These are phyloP conservation scores for Melaleuca quinquenervia DNA, from an alignment of 345 rosid genomes.

Conservation along the genomic window DNA sequence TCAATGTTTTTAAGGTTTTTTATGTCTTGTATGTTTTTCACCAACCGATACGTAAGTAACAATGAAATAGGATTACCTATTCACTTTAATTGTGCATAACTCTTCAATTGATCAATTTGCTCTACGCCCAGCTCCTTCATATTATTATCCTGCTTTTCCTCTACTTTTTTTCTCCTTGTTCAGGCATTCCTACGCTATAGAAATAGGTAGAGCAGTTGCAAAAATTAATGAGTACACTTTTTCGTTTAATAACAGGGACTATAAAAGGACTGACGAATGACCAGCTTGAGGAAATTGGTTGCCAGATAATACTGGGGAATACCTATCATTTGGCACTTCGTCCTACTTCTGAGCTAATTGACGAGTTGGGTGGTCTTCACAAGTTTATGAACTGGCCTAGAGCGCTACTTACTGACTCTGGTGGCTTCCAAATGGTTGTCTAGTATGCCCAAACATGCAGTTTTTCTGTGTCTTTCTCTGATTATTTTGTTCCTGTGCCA, in stretches of 20 bases:
- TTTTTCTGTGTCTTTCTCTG: background rate
- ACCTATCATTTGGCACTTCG: conserved; percentile 79
- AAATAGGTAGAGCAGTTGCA: background rate
- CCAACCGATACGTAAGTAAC: background rate
- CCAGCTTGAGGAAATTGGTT: conserved; percentile 84
- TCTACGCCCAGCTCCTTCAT: background rate
- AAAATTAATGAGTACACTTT: background rate
- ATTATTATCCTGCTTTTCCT: background rate
- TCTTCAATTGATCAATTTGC: background rate
- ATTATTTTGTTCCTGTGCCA: background rate
- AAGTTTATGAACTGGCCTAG: conserved; percentile 84
- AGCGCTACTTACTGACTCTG: conserved; percentile 77
- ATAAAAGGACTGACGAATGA: conserved; percentile 63
- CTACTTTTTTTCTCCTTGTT: background rate
- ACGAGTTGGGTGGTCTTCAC: conserved; percentile 75
- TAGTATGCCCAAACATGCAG: background rate
- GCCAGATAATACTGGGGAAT: conserved; percentile 80
- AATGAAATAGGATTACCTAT: background rate
- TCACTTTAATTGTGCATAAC: background rate
- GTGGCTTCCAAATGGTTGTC: conserved; percentile 86
- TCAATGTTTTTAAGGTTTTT: background rate
- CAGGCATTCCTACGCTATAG: background rate
- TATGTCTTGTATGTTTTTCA: background rate
- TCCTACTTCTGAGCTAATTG: conserved; percentile 70
- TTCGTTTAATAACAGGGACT: conserved; percentile 32